A percentile compares a stretch with the other conserved stretches of the same genome.
These are phyloP conservation scores for Gonium pectorale DNA, from an alignment of 139 green algal genomes.

Conservation along the genomic window DNA sequence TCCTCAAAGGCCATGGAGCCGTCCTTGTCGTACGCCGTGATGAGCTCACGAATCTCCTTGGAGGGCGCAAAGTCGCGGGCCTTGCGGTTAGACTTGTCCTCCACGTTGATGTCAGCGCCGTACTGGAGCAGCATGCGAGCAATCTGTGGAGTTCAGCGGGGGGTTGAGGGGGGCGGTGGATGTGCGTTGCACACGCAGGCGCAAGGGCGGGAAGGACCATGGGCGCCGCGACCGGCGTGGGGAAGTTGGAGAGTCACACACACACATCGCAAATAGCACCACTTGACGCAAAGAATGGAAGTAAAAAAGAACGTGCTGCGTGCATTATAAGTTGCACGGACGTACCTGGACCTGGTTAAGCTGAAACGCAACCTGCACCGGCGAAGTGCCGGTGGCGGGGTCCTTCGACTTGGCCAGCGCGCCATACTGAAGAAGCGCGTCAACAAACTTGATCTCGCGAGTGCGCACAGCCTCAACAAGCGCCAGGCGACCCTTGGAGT, in stretches of 20 bases:
- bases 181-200: background rate
- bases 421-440: slow-evolving; percentile 57
- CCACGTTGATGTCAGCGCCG: slow-evolving; percentile 52
- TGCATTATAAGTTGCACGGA: background rate
- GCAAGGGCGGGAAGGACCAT: background rate
- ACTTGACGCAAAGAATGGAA: background rate
- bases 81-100: slow-evolving; percentile 53
- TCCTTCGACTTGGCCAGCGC: slow-evolving; percentile 47
- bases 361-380: slow-evolving; percentile 51
- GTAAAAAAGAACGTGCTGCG: background rate
- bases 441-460: slow-evolving; percentile 55
- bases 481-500: slow-evolving; percentile 46
- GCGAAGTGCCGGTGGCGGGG: slow-evolving; percentile 35
- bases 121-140: slow-evolving; percentile 53
- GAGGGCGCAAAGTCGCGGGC: slow-evolving; percentile 39
- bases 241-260: background rate
- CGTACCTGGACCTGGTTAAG: slow-evolving; percentile 41
- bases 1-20: slow-evolving; percentile 61
- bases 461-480: slow-evolving; percentile 53
- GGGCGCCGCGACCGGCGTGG: background rate
- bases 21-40: slow-evolving; percentile 37
- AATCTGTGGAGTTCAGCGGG: slow-evolving; percentile 40
- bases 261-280: background rate
- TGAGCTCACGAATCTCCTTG: slow-evolving; percentile 39
- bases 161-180: background rate